These are phyloP conservation scores for Buxus sempervirens DNA, from an alignment of 164 flowering plant species.

Conservation along the genomic window DNA sequence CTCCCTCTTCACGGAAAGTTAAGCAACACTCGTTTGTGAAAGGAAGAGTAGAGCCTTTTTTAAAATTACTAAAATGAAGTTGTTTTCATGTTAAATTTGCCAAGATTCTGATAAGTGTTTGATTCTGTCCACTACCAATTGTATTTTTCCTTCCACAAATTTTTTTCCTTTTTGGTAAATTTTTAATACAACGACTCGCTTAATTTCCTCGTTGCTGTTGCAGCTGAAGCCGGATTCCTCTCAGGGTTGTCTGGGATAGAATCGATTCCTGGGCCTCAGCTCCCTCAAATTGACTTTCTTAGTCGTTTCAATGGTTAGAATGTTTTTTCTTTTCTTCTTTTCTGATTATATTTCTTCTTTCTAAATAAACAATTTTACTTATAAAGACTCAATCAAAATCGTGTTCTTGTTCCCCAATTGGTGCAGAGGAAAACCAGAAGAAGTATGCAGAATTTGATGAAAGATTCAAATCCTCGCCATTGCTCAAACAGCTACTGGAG, in stretches of 20 bases:
- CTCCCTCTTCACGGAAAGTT: too few species aligned
- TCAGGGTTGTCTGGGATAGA: constrained; percentile 75
- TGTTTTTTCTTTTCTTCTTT: neutral
- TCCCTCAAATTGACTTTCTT: constrained; percentile 71
- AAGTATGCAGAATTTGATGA: constrained; percentile 66
- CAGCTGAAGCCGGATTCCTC: constrained; percentile 73
- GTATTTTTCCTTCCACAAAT: neutral
- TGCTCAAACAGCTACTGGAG: constrained; percentile 64
- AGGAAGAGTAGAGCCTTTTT: too few species aligned
- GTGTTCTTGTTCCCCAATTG: too few species aligned
- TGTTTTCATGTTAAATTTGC: too few species aligned
- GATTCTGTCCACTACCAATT: too few species aligned
- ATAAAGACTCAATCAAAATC: neutral
- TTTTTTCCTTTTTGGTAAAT: too few species aligned
- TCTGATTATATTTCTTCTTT: neutral
- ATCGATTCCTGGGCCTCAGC: constrained; percentile 71
- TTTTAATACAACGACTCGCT: neutral
- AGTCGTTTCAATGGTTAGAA: constrained; percentile 53
- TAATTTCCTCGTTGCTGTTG: constrained; percentile 16
- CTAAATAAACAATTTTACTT: neutral
- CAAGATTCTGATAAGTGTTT: too few species aligned
- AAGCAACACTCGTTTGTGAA: too few species aligned
- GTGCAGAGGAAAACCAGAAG: constrained; percentile 84
- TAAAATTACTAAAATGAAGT: too few species aligned
- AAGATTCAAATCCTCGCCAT: constrained; percentile 66